Percentiles rank a stretch among this genome's conserved stretches.
Conservation (phyloP, 2,329 filamentous ascomycete species). For the Emmonsia crescens region DNA sequence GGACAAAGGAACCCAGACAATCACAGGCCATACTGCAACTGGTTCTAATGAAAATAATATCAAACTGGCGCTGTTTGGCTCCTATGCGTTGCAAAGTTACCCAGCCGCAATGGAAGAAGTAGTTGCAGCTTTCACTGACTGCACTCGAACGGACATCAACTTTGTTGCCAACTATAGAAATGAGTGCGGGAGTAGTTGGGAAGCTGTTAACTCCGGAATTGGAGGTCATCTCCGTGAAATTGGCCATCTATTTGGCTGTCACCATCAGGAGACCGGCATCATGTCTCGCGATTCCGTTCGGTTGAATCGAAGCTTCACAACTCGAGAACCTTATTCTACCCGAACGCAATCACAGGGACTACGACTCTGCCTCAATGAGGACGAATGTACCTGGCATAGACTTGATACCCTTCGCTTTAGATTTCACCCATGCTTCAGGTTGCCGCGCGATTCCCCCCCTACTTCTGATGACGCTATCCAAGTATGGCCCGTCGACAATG, state of each 20-base stretch:
- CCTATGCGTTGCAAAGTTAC: conserved; percentile 84
- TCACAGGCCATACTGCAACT: conserved; percentile 74
- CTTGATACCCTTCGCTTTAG: conserved; percentile 82
- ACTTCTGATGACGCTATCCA: conserved; percentile 66
- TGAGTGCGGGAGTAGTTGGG: conserved; percentile 84
- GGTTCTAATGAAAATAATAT: conserved; percentile 62
- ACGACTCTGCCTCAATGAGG: conserved; percentile 58
- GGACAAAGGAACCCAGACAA: conserved; percentile 59
- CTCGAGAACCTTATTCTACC: conserved; percentile 74
- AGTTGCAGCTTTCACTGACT: conserved; percentile 77
- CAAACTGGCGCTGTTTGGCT: conserved; percentile 81
- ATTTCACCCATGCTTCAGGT: conserved; percentile 77
- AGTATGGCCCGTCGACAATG: conserved; percentile 72
- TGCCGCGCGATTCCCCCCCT: conserved; percentile 60
- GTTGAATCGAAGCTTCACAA: conserved; percentile 72
- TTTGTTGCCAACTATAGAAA: conserved; percentile 76
- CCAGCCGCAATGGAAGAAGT: conserved; percentile 83
- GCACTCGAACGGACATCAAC: conserved; percentile 73
- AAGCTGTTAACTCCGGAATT: conserved; percentile 88
- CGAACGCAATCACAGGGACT: conserved; percentile 71
- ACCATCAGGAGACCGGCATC: conserved; percentile 79
- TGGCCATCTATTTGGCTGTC: conserved; percentile 81
- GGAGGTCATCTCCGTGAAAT: conserved; percentile 87
- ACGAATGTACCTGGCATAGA: conserved; percentile 87
- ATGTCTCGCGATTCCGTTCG: conserved; percentile 84